Base-by-base conservation (phyloP, 83 land plant species). In the Picea abies region DNA sequence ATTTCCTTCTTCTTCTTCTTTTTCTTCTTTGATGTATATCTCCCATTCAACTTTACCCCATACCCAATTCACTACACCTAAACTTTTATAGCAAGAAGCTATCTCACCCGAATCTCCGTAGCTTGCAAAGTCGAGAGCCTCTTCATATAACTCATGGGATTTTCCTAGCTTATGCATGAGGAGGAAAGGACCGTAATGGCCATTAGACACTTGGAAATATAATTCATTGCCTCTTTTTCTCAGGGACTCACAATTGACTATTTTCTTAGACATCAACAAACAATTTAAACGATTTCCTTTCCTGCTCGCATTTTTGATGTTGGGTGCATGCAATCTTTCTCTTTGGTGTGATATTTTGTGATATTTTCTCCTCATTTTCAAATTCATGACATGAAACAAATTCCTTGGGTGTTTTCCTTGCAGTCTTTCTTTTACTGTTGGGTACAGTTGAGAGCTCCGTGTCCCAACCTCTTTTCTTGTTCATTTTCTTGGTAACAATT, bases 171-270 rank as follows among this genome's bases (percentile, higher is more conserved):
- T 77, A 20, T 23, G 16, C 23, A 19, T 77, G 17, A 49, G 62
- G 25, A 77, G 62, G 62, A 4, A 77, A 47, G 79, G 79, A 4
- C 62, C 61, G 47, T 23, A 77, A 77, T 47, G 15, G 17, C 79
- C 79, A 49, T 12, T 77, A 47, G 62, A 77, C 29, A 25, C 79
- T 26, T 2, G 12, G 6, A 17, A 23, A 15, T 77, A 77, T 49
- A 77, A 5, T 77, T 12, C 79, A 77, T 77, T 77, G 12, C 79
- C 79, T 41, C 8, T 77, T 26, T 77, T 49, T 16, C 62, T 6
- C 15, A 77, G 41, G 41, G 5, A 2, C 41, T 77, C 41, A 2
- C 8, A 29, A 6, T 20, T 32, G 3, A 19, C 5, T 3, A 1
- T 69, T 35, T 69, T 35, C 26, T 12, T 29, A 0, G 39, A 5